Base-by-base conservation (phyloP, 1,284 basidiomycete species). In the Leucoagaricus sp. region DNA sequence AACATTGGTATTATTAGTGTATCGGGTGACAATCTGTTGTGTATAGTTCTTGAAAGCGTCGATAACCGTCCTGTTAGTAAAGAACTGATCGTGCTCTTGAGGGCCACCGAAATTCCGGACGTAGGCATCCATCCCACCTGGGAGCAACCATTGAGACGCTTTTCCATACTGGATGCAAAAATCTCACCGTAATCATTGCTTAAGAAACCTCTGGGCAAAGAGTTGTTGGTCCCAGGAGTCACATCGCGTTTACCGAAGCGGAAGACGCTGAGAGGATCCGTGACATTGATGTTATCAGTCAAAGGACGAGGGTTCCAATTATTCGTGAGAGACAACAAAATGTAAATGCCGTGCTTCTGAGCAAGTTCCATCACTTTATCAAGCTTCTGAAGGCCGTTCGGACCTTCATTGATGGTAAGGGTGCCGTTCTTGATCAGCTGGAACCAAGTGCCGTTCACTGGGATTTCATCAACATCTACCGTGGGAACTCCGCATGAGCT, bases 331-430 rank as follows among this genome's bases (percentile, higher is more conserved):
- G 86, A 80, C 13, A 87, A 64, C 25, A 86, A 73, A 34, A 89
- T 56, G 58, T 83, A 85, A 50, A 90, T 72, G 15, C 78, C 82
- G 42, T 84, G 77, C 57, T 84, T 77, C 60, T 82, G 75, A 1
- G 87, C 87, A 51, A 83, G 74, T 45, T 77, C 68, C 36, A 87
- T 67, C 38, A 89, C 79, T 46, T 80, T 79, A 64, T 90, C 87
- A n/a, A 90, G 72, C 49, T 82, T 84, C 60, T 85, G 81, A 44
- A 90, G 72, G 29, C 87, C 87, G 62, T 86, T 85, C 2, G 85
- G 69, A 2, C 85, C 85, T 40, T 79, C 76, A 61, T 89, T 89
- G 71, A 83, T 77, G 59, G 69, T 74, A 53, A 67, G 70, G 21
- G 70, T 79, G 42, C 73, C 82, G 65, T 79, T 82, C 19, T 53